phyloP scores from a whole-genome alignment of 1,139 yeast species.

The Scheffersomyces segobiensis region DNA sequence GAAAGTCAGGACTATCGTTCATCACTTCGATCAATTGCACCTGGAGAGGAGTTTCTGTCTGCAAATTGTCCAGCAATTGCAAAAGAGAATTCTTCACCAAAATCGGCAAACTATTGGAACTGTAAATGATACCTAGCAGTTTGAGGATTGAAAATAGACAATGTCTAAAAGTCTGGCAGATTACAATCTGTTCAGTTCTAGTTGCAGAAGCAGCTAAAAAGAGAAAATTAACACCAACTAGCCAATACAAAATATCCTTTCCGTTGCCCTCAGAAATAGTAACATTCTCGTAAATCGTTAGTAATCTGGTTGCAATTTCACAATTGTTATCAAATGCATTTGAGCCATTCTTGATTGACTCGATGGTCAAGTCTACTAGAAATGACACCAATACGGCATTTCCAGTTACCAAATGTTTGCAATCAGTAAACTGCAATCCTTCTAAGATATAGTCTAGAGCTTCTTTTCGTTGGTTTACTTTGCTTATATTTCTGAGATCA shows the following conservation, averaged over 20 bases:
- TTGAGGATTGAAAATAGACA: background rate
- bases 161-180: background rate
- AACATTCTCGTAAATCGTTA: background rate
- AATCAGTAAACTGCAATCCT: slow-evolving; percentile 14
- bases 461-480: slow-evolving; percentile 11
- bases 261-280: background rate
- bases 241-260: background rate
- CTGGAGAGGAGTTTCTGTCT: slow-evolving; percentile 6
- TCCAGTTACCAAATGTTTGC: slow-evolving; percentile 2
- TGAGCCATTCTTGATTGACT: background rate
- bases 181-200: background rate
- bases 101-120: background rate
- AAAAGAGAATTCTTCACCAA: background rate
- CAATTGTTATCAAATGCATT: background rate
- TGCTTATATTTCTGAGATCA: slow-evolving; percentile 19
- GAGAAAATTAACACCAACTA: background rate
- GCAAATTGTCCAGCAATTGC: background rate
- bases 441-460: slow-evolving; percentile 17
- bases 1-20: background rate
- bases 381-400: slow-evolving; percentile 13
- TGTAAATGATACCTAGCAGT: background rate
- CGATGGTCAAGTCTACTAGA: background rate
- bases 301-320: background rate
- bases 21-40: background rate
- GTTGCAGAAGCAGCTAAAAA: background rate